Conservation (phyloP, 495 filamentous ascomycete species). For the Hyaloscypha bicolor region DNA sequence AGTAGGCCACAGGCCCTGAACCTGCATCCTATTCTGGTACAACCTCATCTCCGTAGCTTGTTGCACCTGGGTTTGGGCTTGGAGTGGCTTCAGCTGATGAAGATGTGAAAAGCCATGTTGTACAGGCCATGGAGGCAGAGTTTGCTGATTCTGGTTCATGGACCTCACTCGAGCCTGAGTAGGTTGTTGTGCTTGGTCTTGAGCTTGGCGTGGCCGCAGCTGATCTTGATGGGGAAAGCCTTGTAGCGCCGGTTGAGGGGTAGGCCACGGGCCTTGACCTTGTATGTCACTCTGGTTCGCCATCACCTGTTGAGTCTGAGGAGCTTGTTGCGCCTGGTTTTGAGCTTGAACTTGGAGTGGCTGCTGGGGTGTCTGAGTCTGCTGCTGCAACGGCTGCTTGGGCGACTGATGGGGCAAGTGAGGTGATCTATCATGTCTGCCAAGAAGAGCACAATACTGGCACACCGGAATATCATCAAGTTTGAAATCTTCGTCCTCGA, state of each 20-base stretch:
- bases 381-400: too few species aligned
- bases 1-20: conserved; percentile 13
- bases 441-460: neutral
- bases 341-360: conserved; percentile 39
- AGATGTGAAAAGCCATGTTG: conserved; percentile 44
- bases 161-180: too few species aligned
- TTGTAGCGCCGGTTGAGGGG: conserved; percentile 41
- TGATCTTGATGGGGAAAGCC: conserved; percentile 50
- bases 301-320: conserved; percentile 41
- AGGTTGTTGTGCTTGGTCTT: too few species aligned
- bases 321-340: conserved; percentile 23
- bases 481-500: neutral
- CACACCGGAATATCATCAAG: neutral
- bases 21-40: conserved; percentile 6
- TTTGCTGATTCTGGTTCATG: too few species aligned
- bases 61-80: too few species aligned
- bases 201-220: conserved; percentile 38
- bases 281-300: conserved; percentile 48
- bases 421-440: neutral
- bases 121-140: too few species aligned
- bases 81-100: conserved; percentile 45
- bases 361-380: too few species aligned
- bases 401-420: too few species aligned
- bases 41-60: too few species aligned
- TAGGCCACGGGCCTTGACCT: conserved; percentile 35